phyloP scores from a whole-genome alignment of 1,284 basidiomycete genomes.

The Apiotrichum gamsii region DNA sequence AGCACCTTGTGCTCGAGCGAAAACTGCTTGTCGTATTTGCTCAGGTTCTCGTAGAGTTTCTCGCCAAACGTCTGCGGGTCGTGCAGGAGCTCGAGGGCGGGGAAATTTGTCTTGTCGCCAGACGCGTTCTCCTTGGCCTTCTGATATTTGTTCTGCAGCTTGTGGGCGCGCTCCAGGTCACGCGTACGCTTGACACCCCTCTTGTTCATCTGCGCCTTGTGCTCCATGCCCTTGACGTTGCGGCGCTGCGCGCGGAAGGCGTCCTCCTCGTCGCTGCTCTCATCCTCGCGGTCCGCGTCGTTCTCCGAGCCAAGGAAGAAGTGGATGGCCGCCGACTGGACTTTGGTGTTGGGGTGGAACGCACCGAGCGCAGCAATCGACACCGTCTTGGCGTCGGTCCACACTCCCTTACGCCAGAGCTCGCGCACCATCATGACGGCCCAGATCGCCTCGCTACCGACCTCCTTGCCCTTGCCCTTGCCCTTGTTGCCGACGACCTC shows the following conservation, averaged over 20 bases:
- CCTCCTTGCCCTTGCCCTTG: slow-evolving; percentile 44
- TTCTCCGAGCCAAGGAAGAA: slow-evolving; percentile 89
- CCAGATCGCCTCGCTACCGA: slow-evolving; percentile 91
- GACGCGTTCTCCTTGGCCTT: slow-evolving; percentile 54
- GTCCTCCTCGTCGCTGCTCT: slow-evolving; percentile 68
- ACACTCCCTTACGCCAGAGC: slow-evolving; percentile 89
- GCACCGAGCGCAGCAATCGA: slow-evolving; percentile 87
- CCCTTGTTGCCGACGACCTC: slow-evolving; percentile 76
- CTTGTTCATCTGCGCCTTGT: slow-evolving; percentile 81
- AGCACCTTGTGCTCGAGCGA: slow-evolving; percentile 95
- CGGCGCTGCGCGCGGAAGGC: slow-evolving; percentile 50
- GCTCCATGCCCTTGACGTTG: slow-evolving; percentile 67
- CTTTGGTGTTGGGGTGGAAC: slow-evolving; percentile 89
- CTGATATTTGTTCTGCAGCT: slow-evolving; percentile 60
- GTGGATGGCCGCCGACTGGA: slow-evolving; percentile 91
- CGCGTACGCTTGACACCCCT: slow-evolving; percentile 77
- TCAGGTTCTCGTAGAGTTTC: slow-evolving; percentile 82
- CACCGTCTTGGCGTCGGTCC: slow-evolving; percentile 90
- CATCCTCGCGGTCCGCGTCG: slow-evolving; percentile 59
- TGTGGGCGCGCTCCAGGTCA: slow-evolving; percentile 51
- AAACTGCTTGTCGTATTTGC: slow-evolving; percentile 82
- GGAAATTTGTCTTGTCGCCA: slow-evolving; percentile 66
- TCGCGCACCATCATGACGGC: slow-evolving; percentile 91
- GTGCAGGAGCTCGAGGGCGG: slow-evolving; percentile 85
- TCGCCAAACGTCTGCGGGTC: slow-evolving; percentile 96